Evolutionary conservation across 208 protist species (phyloP).

Genomic region (Porcisia hertigi): DNA sequence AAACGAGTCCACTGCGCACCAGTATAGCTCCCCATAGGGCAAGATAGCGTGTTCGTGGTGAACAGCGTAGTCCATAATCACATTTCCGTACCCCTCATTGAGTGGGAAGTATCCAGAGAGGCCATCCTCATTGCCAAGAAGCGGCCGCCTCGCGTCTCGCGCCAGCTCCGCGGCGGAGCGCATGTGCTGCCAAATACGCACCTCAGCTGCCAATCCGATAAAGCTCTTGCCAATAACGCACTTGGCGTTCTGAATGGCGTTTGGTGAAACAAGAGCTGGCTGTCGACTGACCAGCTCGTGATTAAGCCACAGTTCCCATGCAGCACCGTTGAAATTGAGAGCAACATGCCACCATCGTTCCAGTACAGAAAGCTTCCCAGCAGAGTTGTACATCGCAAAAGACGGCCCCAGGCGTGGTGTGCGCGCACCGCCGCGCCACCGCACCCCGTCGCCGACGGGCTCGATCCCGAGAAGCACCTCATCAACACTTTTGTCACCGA

Average conservation of each 20-base stretch:
- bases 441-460: slow-evolving; percentile 60
- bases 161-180: slow-evolving; percentile 60
- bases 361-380: slow-evolving; percentile 48
- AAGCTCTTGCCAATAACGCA: slow-evolving; percentile 79
- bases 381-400: slow-evolving; percentile 55
- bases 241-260: slow-evolving; percentile 59
- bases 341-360: slow-evolving; percentile 88
- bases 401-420: slow-evolving; percentile 79
- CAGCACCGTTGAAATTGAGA: slow-evolving; percentile 85
- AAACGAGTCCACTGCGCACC: slow-evolving; percentile 54
- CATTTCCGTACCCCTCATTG: slow-evolving; percentile 73
- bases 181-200: slow-evolving; percentile 78
- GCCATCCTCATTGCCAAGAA: slow-evolving; percentile 53
- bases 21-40: slow-evolving; percentile 45
- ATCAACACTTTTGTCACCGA: slow-evolving; percentile 83
- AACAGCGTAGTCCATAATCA: slow-evolving; percentile 73
- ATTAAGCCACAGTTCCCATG: slow-evolving; percentile 86
- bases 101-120: slow-evolving; percentile 82
- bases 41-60: slow-evolving; percentile 64
- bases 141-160: slow-evolving; percentile 64
- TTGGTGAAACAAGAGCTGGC: slow-evolving; percentile 56
- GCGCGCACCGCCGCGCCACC: slow-evolving; percentile 78
- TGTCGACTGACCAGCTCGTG: slow-evolving; percentile 46
- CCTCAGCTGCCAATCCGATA: slow-evolving; percentile 77
- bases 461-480: slow-evolving; percentile 85